Evolutionary conservation across 495 filamentous ascomycete genomes (phyloP).

Genomic region (Tricharina praecox): DNA sequence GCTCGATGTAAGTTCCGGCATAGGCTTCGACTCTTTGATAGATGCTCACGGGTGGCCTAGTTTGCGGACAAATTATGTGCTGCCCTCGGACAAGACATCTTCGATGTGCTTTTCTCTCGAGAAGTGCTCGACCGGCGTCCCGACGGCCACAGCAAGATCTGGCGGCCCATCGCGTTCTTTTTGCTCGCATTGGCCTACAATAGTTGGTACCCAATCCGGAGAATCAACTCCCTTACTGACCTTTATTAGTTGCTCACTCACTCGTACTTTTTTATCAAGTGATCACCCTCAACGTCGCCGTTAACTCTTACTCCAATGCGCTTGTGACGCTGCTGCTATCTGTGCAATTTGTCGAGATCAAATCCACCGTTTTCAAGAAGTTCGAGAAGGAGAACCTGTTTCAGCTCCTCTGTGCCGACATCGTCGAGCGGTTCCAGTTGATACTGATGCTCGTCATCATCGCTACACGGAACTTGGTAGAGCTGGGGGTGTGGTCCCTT

Average conservation of each 20-base stretch:
- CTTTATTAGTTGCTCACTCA: constrained; percentile 50
- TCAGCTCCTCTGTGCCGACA: constrained; percentile 86
- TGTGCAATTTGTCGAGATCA: constrained; percentile 97
- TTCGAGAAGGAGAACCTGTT: constrained; percentile 97
- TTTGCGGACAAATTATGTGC: constrained; percentile 72
- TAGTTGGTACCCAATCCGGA: constrained; percentile 16
- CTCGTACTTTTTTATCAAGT: constrained; percentile 89
- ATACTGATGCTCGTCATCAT: constrained; percentile 97
- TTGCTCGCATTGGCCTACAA: constrained; percentile 64
- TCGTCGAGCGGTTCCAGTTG: constrained; percentile 93
- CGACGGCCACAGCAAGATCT: constrained; percentile 81
- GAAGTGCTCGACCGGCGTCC: constrained; percentile 78
- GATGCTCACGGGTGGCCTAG: constrained; percentile 12
- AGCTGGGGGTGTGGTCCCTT: constrained; percentile 56
- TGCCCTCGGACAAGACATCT: constrained; percentile 83
- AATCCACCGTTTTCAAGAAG: constrained; percentile 90
- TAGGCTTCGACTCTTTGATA: neutral
- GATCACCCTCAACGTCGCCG: constrained; percentile 90
- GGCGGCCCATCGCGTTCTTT: constrained; percentile 82
- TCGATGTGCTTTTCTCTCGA: constrained; percentile 85
- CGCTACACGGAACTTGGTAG: constrained; percentile 83
- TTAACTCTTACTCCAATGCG: constrained; percentile 97
- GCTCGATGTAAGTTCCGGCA: constrained; percentile 43
- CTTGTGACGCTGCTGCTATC: constrained; percentile 78
- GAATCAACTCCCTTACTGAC: neutral